A percentile compares a stretch with the other conserved stretches of the same genome.
Conservation (phyloP, 805 yeast genomes). For the Maudiozyma saulgeensis region DNA sequence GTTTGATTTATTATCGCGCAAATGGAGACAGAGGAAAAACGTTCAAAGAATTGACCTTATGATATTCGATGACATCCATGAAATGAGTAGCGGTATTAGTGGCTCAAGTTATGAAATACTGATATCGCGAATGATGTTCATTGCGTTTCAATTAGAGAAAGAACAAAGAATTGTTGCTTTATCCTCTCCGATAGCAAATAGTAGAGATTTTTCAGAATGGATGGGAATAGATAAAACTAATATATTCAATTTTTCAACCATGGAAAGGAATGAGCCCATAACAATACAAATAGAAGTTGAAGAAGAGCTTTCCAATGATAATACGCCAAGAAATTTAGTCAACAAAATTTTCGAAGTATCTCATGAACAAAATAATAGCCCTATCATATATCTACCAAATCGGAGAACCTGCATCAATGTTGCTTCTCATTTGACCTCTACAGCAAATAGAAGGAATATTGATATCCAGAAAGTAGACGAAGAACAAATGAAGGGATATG, state of each 20-base stretch:
- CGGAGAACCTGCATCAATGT: conserved; percentile 46
- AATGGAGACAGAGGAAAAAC: conserved; percentile 74
- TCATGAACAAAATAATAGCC: conserved; percentile 25
- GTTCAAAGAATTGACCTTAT: conserved; percentile 59
- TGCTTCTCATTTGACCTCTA: conserved; percentile 36
- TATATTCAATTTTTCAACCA: conserved; percentile 62
- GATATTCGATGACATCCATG: conserved; percentile 67
- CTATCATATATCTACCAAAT: conserved; percentile 50
- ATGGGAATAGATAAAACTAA: conserved; percentile 55
- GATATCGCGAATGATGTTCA: conserved; percentile 61
- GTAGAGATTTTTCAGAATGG: conserved; percentile 79
- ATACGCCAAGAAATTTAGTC: conserved; percentile 39
- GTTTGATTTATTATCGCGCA: conserved; percentile 60
- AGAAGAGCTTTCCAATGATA: conserved; percentile 30
- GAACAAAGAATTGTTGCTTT: conserved; percentile 58
- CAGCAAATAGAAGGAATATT: conserved; percentile 31
- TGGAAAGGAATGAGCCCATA: conserved; percentile 46
- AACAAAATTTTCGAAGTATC: conserved; percentile 40
- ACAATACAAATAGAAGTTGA: conserved; percentile 48
- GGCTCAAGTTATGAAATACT: conserved; percentile 64
- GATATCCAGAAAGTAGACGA: conserved; percentile 34
- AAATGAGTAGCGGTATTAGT: conserved; percentile 43
- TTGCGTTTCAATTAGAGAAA: conserved; percentile 54
- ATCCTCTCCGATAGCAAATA: conserved; percentile 61
- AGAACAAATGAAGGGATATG: conserved; percentile 11